These are phyloP conservation scores for Asterella californica DNA, from an alignment of 225 moss, liverwort and hornwort genomes.

Conservation along the genomic window DNA sequence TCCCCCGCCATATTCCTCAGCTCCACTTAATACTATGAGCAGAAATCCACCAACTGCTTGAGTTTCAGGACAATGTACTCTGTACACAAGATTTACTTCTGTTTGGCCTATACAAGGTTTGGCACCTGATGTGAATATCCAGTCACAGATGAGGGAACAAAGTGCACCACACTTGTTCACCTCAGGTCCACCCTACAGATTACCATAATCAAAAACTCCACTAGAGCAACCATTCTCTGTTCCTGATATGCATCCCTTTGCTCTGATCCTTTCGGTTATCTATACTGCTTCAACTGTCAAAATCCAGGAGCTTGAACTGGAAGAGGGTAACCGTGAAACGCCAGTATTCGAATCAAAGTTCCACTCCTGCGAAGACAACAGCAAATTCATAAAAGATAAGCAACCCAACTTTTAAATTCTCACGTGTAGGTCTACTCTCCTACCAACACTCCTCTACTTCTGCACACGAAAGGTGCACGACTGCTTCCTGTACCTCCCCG, in stretches of 20 bases:
- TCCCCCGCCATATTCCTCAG: conserved; percentile 65
- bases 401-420: not conserved
- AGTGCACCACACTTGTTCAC: conserved; percentile 20
- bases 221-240: conserved; percentile 18
- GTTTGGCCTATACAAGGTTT: not conserved
- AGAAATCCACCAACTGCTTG: not conserved
- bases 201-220: conserved; percentile 18
- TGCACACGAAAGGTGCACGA: not conserved
- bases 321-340: not conserved
- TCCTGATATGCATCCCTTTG: not conserved
- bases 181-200: conserved; percentile 9
- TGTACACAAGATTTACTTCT: conserved; percentile 12
- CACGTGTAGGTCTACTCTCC: not conserved
- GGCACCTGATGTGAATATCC: conserved; percentile 14
- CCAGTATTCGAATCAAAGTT: not conserved
- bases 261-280: not conserved
- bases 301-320: conserved; percentile 3
- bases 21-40: conserved; percentile 6
- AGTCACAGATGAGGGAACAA: not conserved
- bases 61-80: conserved; percentile 7
- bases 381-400: not conserved
- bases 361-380: conserved; percentile 8
- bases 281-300: not conserved
- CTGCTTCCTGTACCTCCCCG: not conserved
- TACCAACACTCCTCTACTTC: not conserved